Evolutionary conservation across 2,329 filamentous ascomycete species (phyloP), one percentile per base, ranked within the genome.

Genomic region (Fusarium dlaminii): DNA sequence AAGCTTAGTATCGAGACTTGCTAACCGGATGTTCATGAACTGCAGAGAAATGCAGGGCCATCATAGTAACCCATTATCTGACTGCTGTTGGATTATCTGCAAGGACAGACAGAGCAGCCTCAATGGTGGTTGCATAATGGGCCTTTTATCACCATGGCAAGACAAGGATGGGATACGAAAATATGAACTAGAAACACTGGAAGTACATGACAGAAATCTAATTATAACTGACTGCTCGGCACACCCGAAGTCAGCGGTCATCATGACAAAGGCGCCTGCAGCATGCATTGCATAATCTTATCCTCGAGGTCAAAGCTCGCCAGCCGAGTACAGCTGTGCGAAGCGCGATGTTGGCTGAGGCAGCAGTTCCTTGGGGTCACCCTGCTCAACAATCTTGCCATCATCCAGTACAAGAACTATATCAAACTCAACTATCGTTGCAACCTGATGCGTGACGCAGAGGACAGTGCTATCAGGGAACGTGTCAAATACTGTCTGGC

Each of bases 61-160:
- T 27, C 2, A 1, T 4, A 0, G 1, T 51, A 8, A 0, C 1
- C n/a, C 3, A 15, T 15, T n/a, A 36, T 15, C 13, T 15, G n/a
- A 52, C 18, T 22, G 4, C 4, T 15, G 0, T 6, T 3, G 12
- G 3, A 34, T 34, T 8, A 10, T 24, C 8, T 0, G 6, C n/a
- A 24, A 27, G 17, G 13, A 2, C 2, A 27, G 3, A 24, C 6
- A 27, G 7, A 32, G 9, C 17, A 18, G n/a, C 9, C 7, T 15
- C 1, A 11, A 36, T 27, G 49, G 30, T 22, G n/a, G 49, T 15
- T 8, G n/a, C n/a, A 52, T 52, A 36, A 27, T 4, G 1, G 18
- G 6, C 3, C n/a, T 52, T 3, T 27, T 36, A 52, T 36, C 13
- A 9, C 9, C 7, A 27, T 12, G 0, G 2, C n/a, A 12, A 36